Percentiles rank a stretch among this genome's conserved stretches.
These are phyloP conservation scores for Salvia miltiorrhiza DNA, from an alignment of 257 asterid species.

Conservation along the genomic window DNA sequence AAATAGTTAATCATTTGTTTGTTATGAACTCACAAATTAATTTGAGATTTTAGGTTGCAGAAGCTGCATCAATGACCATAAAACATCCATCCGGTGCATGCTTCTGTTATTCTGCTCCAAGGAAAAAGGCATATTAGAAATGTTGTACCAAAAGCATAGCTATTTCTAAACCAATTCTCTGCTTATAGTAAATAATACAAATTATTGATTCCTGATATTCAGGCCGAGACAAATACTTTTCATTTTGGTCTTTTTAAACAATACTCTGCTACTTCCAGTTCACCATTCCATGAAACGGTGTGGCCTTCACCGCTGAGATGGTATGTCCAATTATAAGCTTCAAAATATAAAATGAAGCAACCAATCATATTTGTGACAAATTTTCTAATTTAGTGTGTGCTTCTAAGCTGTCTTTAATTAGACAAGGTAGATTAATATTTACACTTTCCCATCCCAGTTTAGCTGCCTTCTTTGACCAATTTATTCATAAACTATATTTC, in stretches of 20 bases:
- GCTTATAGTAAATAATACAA: too few species aligned
- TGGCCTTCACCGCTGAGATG: background rate
- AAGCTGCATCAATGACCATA: slow-evolving; percentile 93
- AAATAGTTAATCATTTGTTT: background rate
- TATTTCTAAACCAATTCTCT: background rate
- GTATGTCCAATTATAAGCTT: background rate
- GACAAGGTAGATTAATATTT: too few species aligned
- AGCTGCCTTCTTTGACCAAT: background rate
- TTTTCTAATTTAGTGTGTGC: background rate
- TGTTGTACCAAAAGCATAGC: background rate
- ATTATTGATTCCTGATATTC: background rate
- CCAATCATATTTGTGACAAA: background rate
- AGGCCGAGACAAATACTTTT: background rate
- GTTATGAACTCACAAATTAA: background rate
- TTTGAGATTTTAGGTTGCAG: slow-evolving; percentile 53
- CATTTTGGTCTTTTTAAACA: background rate
- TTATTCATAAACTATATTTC: background rate
- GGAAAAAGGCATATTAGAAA: slow-evolving; percentile 16
- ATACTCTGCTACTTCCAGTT: too few species aligned
- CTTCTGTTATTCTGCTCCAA: slow-evolving; percentile 65
- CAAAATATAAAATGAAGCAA: background rate
- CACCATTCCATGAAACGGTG: background rate
- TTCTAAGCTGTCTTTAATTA: background rate
- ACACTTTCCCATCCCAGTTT: background rate
- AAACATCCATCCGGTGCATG: slow-evolving; percentile 91